Evolutionary conservation across 2,329 filamentous ascomycete genomes (phyloP).

Genomic region (Xylariomycetidae sp.): DNA sequence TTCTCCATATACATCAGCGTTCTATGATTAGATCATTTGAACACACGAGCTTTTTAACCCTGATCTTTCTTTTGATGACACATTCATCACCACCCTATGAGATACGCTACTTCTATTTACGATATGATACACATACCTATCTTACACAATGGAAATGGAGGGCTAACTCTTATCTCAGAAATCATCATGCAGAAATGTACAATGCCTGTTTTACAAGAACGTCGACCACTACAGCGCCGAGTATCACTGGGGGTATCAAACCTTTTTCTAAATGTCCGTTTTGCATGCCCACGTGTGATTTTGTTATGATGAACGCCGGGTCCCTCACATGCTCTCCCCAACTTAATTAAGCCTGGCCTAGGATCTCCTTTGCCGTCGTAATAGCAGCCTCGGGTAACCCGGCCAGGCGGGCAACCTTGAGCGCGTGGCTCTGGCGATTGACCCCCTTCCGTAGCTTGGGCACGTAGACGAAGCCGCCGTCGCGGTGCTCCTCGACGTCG

Average conservation of each 20-base stretch:
- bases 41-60: conserved; percentile 66
- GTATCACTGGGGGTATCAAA: too few species aligned
- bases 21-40: conserved; percentile 54
- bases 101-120: conserved; percentile 30
- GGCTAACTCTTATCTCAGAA: conserved; percentile 15
- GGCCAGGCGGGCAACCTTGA: conserved; percentile 89
- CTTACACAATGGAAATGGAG: conserved; percentile 2
- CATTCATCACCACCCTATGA: conserved; percentile 55
- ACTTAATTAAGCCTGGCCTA: conserved; percentile 27
- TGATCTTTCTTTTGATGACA: conserved; percentile 54
- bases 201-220: too few species aligned
- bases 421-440: conserved; percentile 81
- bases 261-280: too few species aligned
- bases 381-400: conserved; percentile 74
- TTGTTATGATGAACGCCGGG: too few species aligned
- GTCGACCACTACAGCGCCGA: too few species aligned
- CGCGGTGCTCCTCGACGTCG: conserved; percentile 71
- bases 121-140: conserved; percentile 6
- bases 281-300: too few species aligned
- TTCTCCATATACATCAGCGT: conserved; percentile 16
- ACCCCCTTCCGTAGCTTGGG: conserved; percentile 78
- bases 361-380: conserved; percentile 56
- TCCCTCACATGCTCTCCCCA: conserved; percentile 6
- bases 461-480: conserved; percentile 75
- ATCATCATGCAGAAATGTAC: too few species aligned